Evolutionary conservation across 148 eudicot genomes (phyloP).

Genomic region (Heliamphora exappendiculata): DNA sequence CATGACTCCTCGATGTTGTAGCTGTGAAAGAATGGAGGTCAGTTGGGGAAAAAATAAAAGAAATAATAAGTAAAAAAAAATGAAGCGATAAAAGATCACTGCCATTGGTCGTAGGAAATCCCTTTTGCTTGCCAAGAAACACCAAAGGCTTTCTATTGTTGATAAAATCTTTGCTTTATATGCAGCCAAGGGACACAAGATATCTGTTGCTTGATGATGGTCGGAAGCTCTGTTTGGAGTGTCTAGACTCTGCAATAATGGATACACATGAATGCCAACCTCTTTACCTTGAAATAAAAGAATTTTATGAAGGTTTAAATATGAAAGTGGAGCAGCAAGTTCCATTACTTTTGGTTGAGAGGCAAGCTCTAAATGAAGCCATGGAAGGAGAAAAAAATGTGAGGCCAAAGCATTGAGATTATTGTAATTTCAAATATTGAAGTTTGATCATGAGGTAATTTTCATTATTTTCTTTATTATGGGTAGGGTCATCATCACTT

Average conservation of each 20-base stretch:
- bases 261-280: constrained; percentile 95
- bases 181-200: constrained; percentile 69
- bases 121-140: background rate
- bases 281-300: constrained; percentile 87
- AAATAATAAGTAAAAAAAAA: background rate
- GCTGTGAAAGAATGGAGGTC: constrained; percentile 99
- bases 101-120: background rate
- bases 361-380: constrained; percentile 97
- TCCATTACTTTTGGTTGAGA: constrained; percentile 90
- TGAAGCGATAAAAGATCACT: background rate
- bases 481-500: constrained; percentile 91
- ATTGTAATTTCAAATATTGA: background rate
- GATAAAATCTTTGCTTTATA: background rate
- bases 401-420: constrained; percentile 13
- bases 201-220: constrained; percentile 87
- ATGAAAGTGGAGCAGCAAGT: constrained; percentile 95
- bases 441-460: background rate
- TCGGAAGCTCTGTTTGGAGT: constrained; percentile 87
- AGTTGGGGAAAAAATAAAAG: constrained; percentile 7
- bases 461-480: constrained; percentile 6
- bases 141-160: constrained; percentile 1
- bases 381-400: constrained; percentile 98
- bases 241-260: constrained; percentile 90
- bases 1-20: constrained; percentile 89
- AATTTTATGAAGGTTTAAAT: constrained; percentile 85